phyloP scores from a whole-genome alignment of 1,284 basidiomycete genomes.

The Leccinum angustisporum region DNA sequence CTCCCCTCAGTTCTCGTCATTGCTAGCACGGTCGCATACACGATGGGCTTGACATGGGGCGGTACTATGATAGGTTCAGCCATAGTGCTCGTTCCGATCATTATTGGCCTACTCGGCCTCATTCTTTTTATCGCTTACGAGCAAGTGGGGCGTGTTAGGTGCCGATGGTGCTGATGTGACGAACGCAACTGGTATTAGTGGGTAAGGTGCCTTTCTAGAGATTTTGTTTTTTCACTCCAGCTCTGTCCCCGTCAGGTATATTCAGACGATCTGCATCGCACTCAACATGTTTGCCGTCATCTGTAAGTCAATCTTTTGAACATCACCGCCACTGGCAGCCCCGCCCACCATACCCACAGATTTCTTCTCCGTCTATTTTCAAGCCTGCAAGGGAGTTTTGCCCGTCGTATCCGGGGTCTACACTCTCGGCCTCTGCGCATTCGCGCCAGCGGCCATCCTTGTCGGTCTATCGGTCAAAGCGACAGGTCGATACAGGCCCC shows the following conservation, averaged over 20 bases:
- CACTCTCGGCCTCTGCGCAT: conserved; percentile 13
- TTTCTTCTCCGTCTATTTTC: conserved; percentile 20
- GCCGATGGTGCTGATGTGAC: too few species aligned
- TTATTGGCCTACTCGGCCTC: too few species aligned
- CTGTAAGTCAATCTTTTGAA: conserved; percentile 12
- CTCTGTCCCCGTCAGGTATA: conserved; percentile 11
- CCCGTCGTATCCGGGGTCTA: conserved; percentile 18
- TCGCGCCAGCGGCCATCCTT: conserved; percentile 14
- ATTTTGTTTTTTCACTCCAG: background rate
- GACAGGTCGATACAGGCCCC: conserved; percentile 16
- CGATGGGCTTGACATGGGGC: too few species aligned
- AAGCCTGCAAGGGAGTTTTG: conserved; percentile 18
- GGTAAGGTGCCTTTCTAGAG: too few species aligned
- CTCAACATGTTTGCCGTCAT: conserved; percentile 8
- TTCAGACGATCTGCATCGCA: conserved; percentile 19
- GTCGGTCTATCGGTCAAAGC: conserved; percentile 11
- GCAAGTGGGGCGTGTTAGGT: too few species aligned
- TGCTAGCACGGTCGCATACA: too few species aligned
- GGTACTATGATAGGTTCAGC: too few species aligned
- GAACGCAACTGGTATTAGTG: too few species aligned
- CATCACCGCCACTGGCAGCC: background rate
- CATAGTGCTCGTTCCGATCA: too few species aligned
- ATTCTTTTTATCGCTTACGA: too few species aligned
- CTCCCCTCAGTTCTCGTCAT: too few species aligned
- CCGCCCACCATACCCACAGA: conserved; percentile 7